Conservation (phyloP, 495 filamentous ascomycete species). For the Thermothielavioides terrestris region DNA sequence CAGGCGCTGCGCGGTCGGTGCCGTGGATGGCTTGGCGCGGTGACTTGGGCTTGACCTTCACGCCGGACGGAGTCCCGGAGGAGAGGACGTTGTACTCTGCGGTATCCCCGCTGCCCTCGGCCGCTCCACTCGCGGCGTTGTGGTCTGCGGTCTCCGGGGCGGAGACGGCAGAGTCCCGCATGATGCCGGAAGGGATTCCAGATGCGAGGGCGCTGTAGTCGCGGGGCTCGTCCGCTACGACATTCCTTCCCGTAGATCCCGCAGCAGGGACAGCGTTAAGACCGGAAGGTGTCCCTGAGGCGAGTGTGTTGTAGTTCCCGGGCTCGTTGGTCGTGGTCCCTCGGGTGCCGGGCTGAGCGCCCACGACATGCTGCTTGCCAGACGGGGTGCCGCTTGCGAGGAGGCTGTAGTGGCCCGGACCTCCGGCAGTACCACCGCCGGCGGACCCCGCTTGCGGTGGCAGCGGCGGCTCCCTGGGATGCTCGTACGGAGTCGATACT, state of each 20-base stretch:
- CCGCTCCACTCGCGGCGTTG: background rate
- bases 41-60: slow-evolving; percentile 13
- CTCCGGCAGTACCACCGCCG: background rate
- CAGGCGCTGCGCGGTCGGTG: background rate
- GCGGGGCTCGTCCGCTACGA: background rate
- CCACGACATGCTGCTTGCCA: background rate
- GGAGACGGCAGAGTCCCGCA: slow-evolving; percentile 4
- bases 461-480: slow-evolving; percentile 18
- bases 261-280: background rate
- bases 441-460: background rate
- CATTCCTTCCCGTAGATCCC: background rate
- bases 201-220: slow-evolving; percentile 25
- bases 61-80: slow-evolving; percentile 21
- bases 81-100: slow-evolving; percentile 16
- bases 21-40: background rate
- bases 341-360: background rate
- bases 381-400: background rate
- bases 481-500: slow-evolving; percentile 12
- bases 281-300: slow-evolving; percentile 19
- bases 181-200: slow-evolving; percentile 26
- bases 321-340: slow-evolving; percentile 2
- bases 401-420: background rate
- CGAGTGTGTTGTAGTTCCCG: slow-evolving; percentile 17
- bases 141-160: background rate
- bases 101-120: background rate